Percentiles rank a stretch among this genome's conserved stretches.
phyloP scores from a whole-genome alignment of 257 asterid genomes.

The Solanum sejunctum region DNA sequence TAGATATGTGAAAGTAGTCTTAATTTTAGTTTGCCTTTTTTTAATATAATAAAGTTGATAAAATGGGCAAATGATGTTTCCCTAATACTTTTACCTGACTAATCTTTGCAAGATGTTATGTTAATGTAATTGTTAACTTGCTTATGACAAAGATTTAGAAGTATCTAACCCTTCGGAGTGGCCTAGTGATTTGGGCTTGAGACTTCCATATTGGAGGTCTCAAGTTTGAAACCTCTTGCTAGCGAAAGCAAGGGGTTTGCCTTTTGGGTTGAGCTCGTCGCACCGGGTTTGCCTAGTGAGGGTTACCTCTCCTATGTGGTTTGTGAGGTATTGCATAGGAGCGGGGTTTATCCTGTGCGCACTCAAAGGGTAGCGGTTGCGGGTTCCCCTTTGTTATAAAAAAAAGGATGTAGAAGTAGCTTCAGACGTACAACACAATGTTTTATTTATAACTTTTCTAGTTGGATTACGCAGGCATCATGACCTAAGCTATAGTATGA shows the following conservation, averaged over 20 bases:
- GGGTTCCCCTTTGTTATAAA: too few relatives aligned
- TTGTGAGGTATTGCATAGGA: too few relatives aligned
- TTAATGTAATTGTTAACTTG: neutral
- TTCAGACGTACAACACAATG: neutral
- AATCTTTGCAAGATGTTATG: neutral
- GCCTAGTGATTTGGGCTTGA: too few relatives aligned
- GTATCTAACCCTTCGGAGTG: neutral
- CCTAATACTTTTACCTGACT: neutral
- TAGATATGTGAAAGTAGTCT: neutral
- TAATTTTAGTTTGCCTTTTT: neutral
- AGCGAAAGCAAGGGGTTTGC: too few relatives aligned
- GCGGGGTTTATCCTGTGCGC: too few relatives aligned
- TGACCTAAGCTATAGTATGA: constrained; percentile 67
- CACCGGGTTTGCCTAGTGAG: too few relatives aligned
- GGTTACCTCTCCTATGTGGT: too few relatives aligned
- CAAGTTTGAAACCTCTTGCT: too few relatives aligned
- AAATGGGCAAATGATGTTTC: neutral
- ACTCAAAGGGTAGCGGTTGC: too few relatives aligned
- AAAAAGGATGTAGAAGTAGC: neutral
- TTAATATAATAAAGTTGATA: neutral
- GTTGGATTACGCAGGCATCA: constrained; percentile 43
- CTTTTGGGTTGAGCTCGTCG: too few relatives aligned
- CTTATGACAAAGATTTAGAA: neutral
- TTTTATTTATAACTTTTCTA: neutral
- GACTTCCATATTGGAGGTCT: too few relatives aligned